Conservation (phyloP, 2,329 filamentous ascomycete species). For the Penicillium sp. region DNA sequence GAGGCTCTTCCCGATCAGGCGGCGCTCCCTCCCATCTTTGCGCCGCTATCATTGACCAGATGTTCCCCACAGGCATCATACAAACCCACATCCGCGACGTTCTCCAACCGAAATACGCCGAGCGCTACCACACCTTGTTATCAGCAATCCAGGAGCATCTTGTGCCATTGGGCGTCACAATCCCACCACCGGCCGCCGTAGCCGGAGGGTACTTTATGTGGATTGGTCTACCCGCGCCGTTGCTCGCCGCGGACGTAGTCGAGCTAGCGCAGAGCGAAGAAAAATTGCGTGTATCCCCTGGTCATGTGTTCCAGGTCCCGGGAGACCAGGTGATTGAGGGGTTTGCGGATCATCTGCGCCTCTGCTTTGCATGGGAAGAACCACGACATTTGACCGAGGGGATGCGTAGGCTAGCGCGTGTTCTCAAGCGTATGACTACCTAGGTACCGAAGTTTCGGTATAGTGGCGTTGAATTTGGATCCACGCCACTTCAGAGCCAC, state of each 20-base stretch:
- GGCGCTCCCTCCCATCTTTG: constrained; percentile 60
- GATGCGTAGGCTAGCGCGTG: constrained; percentile 57
- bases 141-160: constrained; percentile 60
- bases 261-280: constrained; percentile 60
- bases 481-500: background rate
- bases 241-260: constrained; percentile 57
- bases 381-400: constrained; percentile 66
- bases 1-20: constrained; percentile 58
- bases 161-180: constrained; percentile 58
- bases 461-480: background rate
- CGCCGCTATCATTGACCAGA: constrained; percentile 55
- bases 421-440: constrained; percentile 12
- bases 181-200: constrained; percentile 39
- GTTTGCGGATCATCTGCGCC: constrained; percentile 61
- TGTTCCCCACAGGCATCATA: constrained; percentile 53
- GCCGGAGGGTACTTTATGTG: constrained; percentile 87
- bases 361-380: constrained; percentile 73
- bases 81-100: constrained; percentile 53
- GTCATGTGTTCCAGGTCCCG: constrained; percentile 66
- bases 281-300: constrained; percentile 66
- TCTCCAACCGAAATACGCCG: constrained; percentile 56
- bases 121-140: constrained; percentile 56
- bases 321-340: constrained; percentile 54
- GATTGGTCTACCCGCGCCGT: constrained; percentile 60
- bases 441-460: background rate